Evolutionary conservation across 345 rosid genomes (phyloP).

Genomic region (Aethionema arabicum): DNA sequence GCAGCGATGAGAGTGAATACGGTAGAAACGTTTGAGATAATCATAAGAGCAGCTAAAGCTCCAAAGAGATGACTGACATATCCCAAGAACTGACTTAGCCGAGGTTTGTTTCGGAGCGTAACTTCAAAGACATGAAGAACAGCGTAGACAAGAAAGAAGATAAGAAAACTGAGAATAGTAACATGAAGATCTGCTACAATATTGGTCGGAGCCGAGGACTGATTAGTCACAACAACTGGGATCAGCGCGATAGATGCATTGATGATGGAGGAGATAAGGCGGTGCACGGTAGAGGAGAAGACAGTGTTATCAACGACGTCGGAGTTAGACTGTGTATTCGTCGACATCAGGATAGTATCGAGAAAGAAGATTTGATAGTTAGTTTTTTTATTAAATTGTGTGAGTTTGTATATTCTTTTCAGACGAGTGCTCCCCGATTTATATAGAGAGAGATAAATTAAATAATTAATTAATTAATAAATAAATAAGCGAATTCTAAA

Average conservation of each 20-base stretch:
- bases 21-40: not conserved
- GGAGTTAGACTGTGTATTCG: too few relatives aligned
- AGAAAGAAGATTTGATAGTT: too few relatives aligned
- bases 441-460: too few relatives aligned
- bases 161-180: not conserved
- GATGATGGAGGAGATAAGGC: not conserved
- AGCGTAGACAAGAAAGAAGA: not conserved
- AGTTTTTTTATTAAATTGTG: too few relatives aligned
- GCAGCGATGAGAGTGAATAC: not conserved
- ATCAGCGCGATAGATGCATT: not conserved
- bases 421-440: too few relatives aligned
- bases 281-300: slow-evolving; percentile 1
- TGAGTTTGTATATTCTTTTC: too few relatives aligned
- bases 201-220: too few relatives aligned
- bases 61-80: slow-evolving; percentile 14
- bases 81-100: not conserved
- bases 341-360: too few relatives aligned
- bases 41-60: not conserved
- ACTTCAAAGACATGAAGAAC: not conserved
- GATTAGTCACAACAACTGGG: too few relatives aligned
- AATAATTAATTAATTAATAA: too few relatives aligned
- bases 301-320: not conserved
- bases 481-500: too few relatives aligned
- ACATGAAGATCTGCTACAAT: not conserved
- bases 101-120: not conserved